Evolutionary conservation across 768 basidiomycete species (phyloP), one percentile per base, ranked within the genome.

Genomic region (Collybiopsis luxurians): DNA sequence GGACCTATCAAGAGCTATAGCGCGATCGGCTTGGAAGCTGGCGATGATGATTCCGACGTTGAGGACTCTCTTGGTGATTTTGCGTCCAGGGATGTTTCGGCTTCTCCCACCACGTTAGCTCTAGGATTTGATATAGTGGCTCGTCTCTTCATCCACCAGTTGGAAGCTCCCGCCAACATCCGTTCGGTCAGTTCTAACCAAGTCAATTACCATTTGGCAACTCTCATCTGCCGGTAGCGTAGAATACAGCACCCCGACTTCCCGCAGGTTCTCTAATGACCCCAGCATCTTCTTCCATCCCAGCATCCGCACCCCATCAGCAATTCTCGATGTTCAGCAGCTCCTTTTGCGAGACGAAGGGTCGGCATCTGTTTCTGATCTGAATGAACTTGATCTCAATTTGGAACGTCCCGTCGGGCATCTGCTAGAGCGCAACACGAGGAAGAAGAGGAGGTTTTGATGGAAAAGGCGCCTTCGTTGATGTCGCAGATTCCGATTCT

Each of bases 211-310:
- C 11, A 52, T 59, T 60, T 44, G 67, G 52, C 49, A 62, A 52
- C 39, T 67, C 0, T 73, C 69, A 47, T 78, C 71, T 64, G 59
- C 65, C 74, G 56, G 60, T 64, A 43, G 67, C 68, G 38, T 57
- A 2, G 56, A 49, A 19, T 69, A 72, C 27, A 71, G 76, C n/a
- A 68, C 67, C 4, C 67, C 74, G 3, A 68, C 72, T 21, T 71
- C 78, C 11, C 66, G 86, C n/a, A 80, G 83, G 24, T 76, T 78
- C 15, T 75, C 76, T 7, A 71, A 74, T 24, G 77, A 85, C 9
- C 91, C 93, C 1, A 80, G 84, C 21, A 95, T 96, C 59, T 95
- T 95, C 67, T 71, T 87, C 2, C 90, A 95, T 65, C 75, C 89
- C 0, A 94, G 94, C 53, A 88, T 95, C 23, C 83, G 83, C 60